These are phyloP conservation scores for Erysiphe pulchra DNA, from an alignment of 2,329 filamentous ascomycete species.

Conservation along the genomic window DNA sequence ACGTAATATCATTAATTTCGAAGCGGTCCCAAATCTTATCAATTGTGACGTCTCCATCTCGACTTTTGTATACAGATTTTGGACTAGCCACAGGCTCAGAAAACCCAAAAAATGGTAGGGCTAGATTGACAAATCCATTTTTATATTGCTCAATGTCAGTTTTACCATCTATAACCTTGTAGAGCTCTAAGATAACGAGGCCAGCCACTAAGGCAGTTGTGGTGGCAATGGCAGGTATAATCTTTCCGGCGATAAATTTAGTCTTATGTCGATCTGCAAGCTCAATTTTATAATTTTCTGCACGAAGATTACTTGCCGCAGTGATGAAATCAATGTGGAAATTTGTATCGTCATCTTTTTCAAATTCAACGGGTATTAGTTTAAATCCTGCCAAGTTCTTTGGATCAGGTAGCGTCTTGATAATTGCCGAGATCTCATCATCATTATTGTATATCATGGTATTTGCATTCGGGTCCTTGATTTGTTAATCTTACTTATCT, in stretches of 20 bases:
- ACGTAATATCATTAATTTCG: constrained; percentile 63
- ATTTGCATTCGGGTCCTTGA: constrained; percentile 47
- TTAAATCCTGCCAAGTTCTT: constrained; percentile 71
- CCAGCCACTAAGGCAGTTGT: constrained; percentile 91
- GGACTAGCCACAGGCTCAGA: constrained; percentile 86
- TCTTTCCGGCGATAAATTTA: constrained; percentile 98
- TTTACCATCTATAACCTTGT: constrained; percentile 93
- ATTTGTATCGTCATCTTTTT: constrained; percentile 97
- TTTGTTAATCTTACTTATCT: constrained; percentile 7
- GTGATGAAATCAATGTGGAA: constrained; percentile 99
- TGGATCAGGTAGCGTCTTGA: constrained; percentile 46
- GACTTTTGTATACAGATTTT: constrained; percentile 71
- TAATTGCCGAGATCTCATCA: constrained; percentile 48
- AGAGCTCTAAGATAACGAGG: constrained; percentile 73
- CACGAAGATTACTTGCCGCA: constrained; percentile 82
- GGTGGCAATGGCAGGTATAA: constrained; percentile 93
- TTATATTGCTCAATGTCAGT: constrained; percentile 96
- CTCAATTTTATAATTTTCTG: constrained; percentile 94
- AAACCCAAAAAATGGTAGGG: constrained; percentile 93
- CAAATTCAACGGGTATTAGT: constrained; percentile 78
- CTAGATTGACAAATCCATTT: constrained; percentile 94
- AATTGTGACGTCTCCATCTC: constrained; percentile 52
- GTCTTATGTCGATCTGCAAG: constrained; percentile 88
- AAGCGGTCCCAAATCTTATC: constrained; percentile 98
- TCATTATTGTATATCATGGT: constrained; percentile 37